phyloP scores from a whole-genome alignment of 2,329 filamentous ascomycete species.

The Reticulascus tulasneorum region DNA sequence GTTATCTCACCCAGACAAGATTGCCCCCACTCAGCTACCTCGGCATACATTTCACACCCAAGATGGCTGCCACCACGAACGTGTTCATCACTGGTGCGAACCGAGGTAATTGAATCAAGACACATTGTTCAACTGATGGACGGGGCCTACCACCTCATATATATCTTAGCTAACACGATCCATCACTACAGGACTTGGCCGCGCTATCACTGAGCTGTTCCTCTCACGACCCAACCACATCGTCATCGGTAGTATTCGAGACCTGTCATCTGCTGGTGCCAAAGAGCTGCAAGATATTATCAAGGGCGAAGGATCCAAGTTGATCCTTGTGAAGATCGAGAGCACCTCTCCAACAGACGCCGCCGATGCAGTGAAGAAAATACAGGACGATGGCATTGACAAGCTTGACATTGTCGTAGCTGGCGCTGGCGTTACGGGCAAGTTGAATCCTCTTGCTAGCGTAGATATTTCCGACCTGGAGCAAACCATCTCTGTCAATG shows the following conservation, averaged over 20 bases:
- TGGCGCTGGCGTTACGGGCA: conserved; percentile 18
- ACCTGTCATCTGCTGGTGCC: conserved; percentile 18
- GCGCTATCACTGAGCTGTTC: conserved; percentile 16
- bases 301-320: conserved; percentile 20
- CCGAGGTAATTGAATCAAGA: conserved; percentile 17
- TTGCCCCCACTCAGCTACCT: too few species aligned
- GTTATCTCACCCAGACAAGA: too few species aligned
- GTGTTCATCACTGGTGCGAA: conserved; percentile 27
- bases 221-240: conserved; percentile 31
- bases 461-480: background rate
- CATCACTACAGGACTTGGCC: conserved; percentile 9
- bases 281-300: conserved; percentile 20
- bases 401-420: conserved; percentile 25
- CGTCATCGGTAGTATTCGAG: conserved; percentile 32
- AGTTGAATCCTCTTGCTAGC: background rate
- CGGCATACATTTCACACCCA: too few species aligned
- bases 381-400: conserved; percentile 21
- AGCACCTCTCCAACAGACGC: conserved; percentile 21
- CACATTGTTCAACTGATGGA: too few species aligned
- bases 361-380: conserved; percentile 19
- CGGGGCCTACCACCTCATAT: too few species aligned
- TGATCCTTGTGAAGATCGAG: conserved; percentile 28
- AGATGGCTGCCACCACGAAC: conserved; percentile 3
- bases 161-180: too few species aligned
- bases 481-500: conserved; percentile 12